A percentile compares a stretch with the other conserved stretches of the same genome.
These are phyloP conservation scores for Lepraria neglecta DNA, from an alignment of 495 filamentous ascomycete genomes.

Conservation along the genomic window DNA sequence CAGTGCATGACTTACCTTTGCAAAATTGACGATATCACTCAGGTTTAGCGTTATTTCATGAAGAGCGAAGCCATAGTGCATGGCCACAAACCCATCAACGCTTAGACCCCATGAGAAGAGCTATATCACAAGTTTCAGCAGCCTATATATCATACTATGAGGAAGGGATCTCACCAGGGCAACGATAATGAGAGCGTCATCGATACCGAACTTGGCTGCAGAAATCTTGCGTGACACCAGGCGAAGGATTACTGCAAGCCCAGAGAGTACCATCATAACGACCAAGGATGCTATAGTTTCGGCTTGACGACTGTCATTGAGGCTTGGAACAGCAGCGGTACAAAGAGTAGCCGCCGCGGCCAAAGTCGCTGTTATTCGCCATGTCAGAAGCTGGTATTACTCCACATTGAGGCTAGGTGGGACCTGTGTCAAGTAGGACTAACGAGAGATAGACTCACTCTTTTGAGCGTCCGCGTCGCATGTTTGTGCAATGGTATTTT, in stretches of 20 bases:
- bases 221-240: slow-evolving; percentile 14
- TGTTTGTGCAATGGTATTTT: slow-evolving; percentile 4
- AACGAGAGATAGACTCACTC: not conserved
- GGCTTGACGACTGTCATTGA: slow-evolving; percentile 10
- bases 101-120: not conserved
- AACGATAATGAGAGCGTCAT: slow-evolving; percentile 13
- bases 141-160: not conserved
- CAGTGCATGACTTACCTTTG: slow-evolving; percentile 1
- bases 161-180: not conserved
- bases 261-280: slow-evolving; percentile 14
- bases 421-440: not conserved
- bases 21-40: not conserved
- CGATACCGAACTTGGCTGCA: slow-evolving; percentile 8
- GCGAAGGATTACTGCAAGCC: slow-evolving; percentile 10
- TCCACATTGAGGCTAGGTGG: not conserved
- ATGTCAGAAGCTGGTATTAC: not conserved
- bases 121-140: not conserved
- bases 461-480: not conserved
- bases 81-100: not conserved
- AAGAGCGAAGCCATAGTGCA: slow-evolving; percentile 14
- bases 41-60: slow-evolving; percentile 8
- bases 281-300: slow-evolving; percentile 1
- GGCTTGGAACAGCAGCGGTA: slow-evolving; percentile 3
- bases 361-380: not conserved
- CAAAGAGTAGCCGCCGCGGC: not conserved